phyloP scores from a whole-genome alignment of 352 stramenopile genomes.

The Phytophthora pluvialis region DNA sequence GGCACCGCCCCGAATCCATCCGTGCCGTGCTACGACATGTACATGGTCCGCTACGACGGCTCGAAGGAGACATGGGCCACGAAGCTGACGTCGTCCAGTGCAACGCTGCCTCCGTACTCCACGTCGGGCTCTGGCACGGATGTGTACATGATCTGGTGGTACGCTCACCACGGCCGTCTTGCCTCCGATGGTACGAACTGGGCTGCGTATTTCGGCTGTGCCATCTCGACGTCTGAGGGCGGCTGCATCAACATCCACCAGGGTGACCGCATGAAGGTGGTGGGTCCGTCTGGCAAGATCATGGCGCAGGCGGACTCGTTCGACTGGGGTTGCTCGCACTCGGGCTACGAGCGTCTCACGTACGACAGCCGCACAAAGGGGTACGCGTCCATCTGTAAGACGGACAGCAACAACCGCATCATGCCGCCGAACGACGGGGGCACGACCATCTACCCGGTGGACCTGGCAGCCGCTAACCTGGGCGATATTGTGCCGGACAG shows the following conservation, averaged over 20 bases:
- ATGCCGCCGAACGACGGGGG: constrained; percentile 56
- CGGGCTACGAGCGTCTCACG: constrained; percentile 61
- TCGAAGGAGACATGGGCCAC: constrained; percentile 59
- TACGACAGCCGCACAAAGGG: constrained; percentile 52
- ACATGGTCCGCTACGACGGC: constrained; percentile 58
- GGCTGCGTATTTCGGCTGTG: constrained; percentile 62
- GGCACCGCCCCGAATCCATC: constrained; percentile 41
- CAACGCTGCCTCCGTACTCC: constrained; percentile 59
- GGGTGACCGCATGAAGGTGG: constrained; percentile 67
- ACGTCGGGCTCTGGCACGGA: constrained; percentile 41
- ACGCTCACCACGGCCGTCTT: constrained; percentile 64
- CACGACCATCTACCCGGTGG: constrained; percentile 61
- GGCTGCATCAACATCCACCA: constrained; percentile 76
- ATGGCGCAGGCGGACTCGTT: constrained; percentile 50
- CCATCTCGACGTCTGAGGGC: constrained; percentile 56
- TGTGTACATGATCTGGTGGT: constrained; percentile 76
- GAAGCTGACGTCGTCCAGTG: constrained; percentile 59
- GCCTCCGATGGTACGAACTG: constrained; percentile 65
- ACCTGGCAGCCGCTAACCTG: constrained; percentile 54
- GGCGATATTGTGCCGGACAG: constrained; percentile 55
- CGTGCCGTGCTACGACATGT: constrained; percentile 66
- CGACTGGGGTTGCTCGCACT: constrained; percentile 67
- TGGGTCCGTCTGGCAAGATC: constrained; percentile 44
- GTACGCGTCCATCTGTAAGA: constrained; percentile 66
- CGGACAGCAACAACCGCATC: constrained; percentile 75